Conservation (phyloP, 2,329 filamentous ascomycete genomes). For the Ophiosphaerella herpotricha region DNA sequence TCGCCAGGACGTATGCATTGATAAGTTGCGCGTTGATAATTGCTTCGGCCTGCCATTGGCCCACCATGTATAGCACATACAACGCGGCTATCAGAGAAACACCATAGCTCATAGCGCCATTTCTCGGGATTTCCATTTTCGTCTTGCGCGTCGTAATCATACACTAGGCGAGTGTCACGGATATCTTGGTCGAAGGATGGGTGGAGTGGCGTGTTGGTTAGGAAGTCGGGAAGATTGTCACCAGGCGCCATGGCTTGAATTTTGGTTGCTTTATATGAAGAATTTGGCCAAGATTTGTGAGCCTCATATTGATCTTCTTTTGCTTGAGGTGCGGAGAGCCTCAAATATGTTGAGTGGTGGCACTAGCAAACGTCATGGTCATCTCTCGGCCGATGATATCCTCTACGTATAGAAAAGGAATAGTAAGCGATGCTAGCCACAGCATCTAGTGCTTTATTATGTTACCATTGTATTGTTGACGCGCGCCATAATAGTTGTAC, state of each 20-base stretch:
- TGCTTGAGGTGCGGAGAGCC: too few species aligned
- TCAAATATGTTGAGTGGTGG: too few species aligned
- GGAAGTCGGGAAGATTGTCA: conserved; percentile 27
- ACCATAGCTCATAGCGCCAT: conserved; percentile 67
- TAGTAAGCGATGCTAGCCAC: too few species aligned
- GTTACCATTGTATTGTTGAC: too few species aligned
- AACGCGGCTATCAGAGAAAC: conserved; percentile 58
- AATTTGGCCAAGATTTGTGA: too few species aligned
- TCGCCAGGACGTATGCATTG: conserved; percentile 63
- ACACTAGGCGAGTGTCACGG: conserved; percentile 59
- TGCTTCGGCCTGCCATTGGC: conserved; percentile 56
- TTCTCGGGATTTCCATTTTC: conserved; percentile 57
- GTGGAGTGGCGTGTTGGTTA: conserved; percentile 34
- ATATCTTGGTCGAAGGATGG: conserved; percentile 57
- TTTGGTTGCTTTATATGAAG: background rate
- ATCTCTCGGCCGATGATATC: too few species aligned
- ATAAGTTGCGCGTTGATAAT: conserved; percentile 60
- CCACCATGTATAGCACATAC: conserved; percentile 65
- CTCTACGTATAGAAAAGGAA: too few species aligned
- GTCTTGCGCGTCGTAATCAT: conserved; percentile 60
- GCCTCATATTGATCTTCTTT: too few species aligned
- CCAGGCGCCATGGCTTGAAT: conserved; percentile 23
- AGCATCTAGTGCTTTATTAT: too few species aligned
- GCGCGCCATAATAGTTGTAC: too few species aligned
- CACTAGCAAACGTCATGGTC: too few species aligned